These are phyloP conservation scores for Trichosporon faecale DNA, from an alignment of 1,284 basidiomycete genomes.

Conservation along the genomic window DNA sequence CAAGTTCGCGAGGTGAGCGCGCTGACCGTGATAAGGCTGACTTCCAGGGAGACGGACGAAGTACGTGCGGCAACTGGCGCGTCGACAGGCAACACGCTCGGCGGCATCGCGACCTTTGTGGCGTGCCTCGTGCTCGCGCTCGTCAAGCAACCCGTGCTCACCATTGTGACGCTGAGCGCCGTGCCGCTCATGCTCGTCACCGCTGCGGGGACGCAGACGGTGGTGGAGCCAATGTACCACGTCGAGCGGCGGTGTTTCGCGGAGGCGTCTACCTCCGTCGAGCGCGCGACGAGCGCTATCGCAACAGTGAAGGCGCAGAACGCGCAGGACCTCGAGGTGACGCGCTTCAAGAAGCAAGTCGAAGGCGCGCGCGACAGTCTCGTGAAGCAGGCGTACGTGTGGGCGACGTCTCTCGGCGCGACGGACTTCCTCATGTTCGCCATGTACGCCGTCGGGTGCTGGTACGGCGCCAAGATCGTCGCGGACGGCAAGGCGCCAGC, in stretches of 20 bases:
- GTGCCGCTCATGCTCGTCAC: conserved; percentile 78
- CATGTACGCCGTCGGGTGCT: conserved; percentile 96
- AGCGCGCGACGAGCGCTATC: conserved; percentile 74
- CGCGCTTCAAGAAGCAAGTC: conserved; percentile 57
- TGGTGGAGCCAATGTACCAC: conserved; percentile 64
- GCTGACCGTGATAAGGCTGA: conserved; percentile 15
- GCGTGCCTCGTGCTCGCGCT: conserved; percentile 80
- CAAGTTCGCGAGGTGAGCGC: conserved; percentile 76
- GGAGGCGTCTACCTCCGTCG: conserved; percentile 70
- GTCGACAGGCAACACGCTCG: conserved; percentile 71
- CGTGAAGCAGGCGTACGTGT: conserved; percentile 62
- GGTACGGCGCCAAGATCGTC: conserved; percentile 88
- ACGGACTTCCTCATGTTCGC: conserved; percentile 76
- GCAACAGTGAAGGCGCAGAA: conserved; percentile 96
- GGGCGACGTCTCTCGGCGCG: conserved; percentile 68
- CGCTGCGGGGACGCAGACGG: conserved; percentile 68
- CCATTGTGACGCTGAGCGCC: conserved; percentile 85
- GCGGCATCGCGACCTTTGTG: conserved; percentile 74
- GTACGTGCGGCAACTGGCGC: conserved; percentile 79
- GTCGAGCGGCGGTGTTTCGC: conserved; percentile 67
- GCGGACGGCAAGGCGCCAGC: conserved; percentile 64
- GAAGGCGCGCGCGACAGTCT: conserved; percentile 56
- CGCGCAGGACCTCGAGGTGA: conserved; percentile 64
- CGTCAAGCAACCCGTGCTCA: conserved; percentile 72
- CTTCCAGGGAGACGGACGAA: conserved; percentile 83